Evolutionary conservation across 805 yeast species (phyloP), one percentile per base, ranked within the genome.

Genomic region (Torulaspora maleeae): DNA sequence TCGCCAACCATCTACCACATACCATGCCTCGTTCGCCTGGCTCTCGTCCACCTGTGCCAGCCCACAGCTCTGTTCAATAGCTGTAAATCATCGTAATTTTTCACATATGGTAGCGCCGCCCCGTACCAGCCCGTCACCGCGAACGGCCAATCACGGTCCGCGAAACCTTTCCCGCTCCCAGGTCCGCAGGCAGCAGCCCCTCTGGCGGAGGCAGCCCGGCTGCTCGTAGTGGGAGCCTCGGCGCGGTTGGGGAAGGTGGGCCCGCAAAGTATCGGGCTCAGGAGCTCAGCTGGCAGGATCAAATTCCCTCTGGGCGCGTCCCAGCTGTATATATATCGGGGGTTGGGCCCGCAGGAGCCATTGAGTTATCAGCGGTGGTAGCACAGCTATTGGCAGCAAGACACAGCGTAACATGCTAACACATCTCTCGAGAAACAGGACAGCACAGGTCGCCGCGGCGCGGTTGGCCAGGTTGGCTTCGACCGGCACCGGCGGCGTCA

Each of bases 401-500:
- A 15, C 34, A 15, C 13, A 9, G 12, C 9, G 22, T 32, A 39
- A 27, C 25, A 50, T 50, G 54, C 32, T 50, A 44, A 44, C 54
- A 20, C 41, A 41, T 19, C 27, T 50, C 16, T 41, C 38, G 19
- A 43, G 41, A 30, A 50, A 45, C 38, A 49, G 40, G 40, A 20
- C 44, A 15, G 33, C 43, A 15, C 10, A 42, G 22, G 29, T 28
- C 41, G 54, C 58, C n/a, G 47, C 50, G 32, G 45, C 45, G 29
- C 48, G 54, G 36, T 35, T 56, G 27, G 40, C 48, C n/a, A 54
- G 60, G 42, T 30, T 49, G 13, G 57, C 57, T n/a, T 49, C 57
- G 12, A 32, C 35, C 20, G 33, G 33, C 8, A 16, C 33, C 15
- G 33, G 15, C 3, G 16, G 16, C 16, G 17, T 17, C 17, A 19